phyloP scores from a whole-genome alignment of 306 rosid species.

The Mimosa bimucronata region DNA sequence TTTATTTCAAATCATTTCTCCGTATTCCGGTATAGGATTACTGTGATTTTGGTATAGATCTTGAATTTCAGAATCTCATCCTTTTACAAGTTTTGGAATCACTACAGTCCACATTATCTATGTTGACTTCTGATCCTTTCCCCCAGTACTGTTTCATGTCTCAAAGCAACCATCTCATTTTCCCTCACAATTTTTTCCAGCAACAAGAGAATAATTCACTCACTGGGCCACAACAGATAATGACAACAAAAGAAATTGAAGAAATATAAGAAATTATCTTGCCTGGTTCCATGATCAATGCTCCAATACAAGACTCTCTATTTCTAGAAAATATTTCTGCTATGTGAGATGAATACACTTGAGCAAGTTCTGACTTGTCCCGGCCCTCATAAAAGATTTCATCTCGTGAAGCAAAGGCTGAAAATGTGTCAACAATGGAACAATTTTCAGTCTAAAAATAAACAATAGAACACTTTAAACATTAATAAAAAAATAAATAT shows the following conservation, averaged over 20 bases:
- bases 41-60: background rate
- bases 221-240: slow-evolving; percentile 23
- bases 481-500: slow-evolving; percentile 16
- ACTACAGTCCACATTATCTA: background rate
- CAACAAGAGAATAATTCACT: background rate
- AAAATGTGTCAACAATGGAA: slow-evolving; percentile 43
- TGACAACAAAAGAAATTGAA: slow-evolving; percentile 23
- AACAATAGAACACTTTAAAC: slow-evolving; percentile 39
- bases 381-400: slow-evolving; percentile 68
- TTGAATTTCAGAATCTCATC: background rate
- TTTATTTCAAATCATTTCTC: background rate
- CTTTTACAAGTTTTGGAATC: background rate
- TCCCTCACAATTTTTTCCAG: background rate
- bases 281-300: slow-evolving; percentile 92
- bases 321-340: slow-evolving; percentile 58
- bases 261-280: slow-evolving; percentile 43
- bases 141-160: background rate
- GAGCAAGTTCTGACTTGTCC: slow-evolving; percentile 77
- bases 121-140: background rate
- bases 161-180: background rate
- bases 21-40: background rate
- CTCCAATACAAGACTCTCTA: slow-evolving; percentile 61
- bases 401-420: slow-evolving; percentile 73
- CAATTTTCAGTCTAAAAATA: background rate
- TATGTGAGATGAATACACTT: slow-evolving; percentile 71